These are phyloP conservation scores for Axilococcus clingmanii DNA, from an alignment of 139 green algal species.

Conservation along the genomic window DNA sequence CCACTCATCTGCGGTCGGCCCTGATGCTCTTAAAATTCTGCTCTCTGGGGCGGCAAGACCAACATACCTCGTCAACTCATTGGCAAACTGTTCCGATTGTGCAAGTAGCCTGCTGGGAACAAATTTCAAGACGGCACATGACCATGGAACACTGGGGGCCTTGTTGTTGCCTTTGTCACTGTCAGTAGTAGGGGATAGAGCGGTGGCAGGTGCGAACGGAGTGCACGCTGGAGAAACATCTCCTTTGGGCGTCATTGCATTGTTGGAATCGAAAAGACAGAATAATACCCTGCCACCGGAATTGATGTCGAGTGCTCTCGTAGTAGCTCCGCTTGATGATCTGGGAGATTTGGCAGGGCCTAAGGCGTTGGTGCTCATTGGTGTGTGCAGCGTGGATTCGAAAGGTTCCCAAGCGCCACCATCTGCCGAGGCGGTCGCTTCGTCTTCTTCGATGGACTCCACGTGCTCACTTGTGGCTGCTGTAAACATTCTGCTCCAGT, in stretches of 20 bases:
- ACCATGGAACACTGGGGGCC: constrained; percentile 3
- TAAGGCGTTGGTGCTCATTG: too few species aligned
- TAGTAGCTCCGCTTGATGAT: not conserved
- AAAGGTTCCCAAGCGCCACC: not conserved
- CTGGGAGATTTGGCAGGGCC: not conserved
- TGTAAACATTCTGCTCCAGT: too few species aligned
- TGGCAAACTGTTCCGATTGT: constrained; percentile 72
- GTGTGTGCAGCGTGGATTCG: not conserved
- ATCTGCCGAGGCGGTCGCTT: not conserved
- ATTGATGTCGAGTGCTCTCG: constrained; percentile 59
- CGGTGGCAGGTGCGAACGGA: constrained; percentile 4
- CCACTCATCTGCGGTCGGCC: constrained; percentile 25
- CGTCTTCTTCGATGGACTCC: constrained; percentile 32
- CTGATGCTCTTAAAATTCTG: constrained; percentile 43
- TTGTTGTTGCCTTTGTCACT: constrained; percentile 2
- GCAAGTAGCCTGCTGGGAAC: constrained; percentile 33
- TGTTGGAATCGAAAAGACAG: constrained; percentile 45
- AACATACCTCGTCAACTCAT: constrained; percentile 64
- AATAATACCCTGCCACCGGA: constrained; percentile 67
- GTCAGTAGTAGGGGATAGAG: not conserved
- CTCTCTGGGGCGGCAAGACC: constrained; percentile 48
- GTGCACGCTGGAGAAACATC: constrained; percentile 7
- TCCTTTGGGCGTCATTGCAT: not conserved
- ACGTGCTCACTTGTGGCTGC: constrained; percentile 35
- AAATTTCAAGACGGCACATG: constrained; percentile 61